These are phyloP conservation scores for Carex parvula DNA, from an alignment of 176 grass and related monocot species.

Conservation along the genomic window DNA sequence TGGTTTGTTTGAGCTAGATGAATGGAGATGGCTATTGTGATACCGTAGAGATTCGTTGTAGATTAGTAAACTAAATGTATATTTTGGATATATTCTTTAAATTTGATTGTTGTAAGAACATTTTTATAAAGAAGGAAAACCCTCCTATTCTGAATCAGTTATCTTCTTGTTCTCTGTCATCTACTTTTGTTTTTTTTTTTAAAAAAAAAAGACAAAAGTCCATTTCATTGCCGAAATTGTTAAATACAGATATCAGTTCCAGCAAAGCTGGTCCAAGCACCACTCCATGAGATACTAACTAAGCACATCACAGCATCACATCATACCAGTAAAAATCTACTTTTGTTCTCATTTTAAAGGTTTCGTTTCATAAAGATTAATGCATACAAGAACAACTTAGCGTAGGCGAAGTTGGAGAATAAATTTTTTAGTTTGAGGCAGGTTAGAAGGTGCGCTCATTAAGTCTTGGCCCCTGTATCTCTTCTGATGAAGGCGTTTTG, in stretches of 20 bases:
- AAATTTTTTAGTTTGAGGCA: background rate
- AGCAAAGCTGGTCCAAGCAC: no score
- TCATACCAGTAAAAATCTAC: no score
- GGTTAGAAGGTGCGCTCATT: background rate
- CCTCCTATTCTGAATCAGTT: background rate
- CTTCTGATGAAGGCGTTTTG: background rate
- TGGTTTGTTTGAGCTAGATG: background rate
- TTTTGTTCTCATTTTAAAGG: background rate
- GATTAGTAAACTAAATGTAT: conserved; percentile 22
- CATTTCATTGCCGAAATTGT: no score
- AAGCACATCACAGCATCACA: no score
- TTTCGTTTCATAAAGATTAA: background rate
- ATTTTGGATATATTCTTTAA: conserved; percentile 17
- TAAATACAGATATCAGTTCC: no score
- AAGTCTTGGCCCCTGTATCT: background rate
- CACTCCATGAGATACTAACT: no score
- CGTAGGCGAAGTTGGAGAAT: background rate
- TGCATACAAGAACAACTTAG: background rate
- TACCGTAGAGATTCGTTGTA: background rate
- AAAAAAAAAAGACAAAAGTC: no score
- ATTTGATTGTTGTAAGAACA: no score
- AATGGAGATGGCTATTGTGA: conserved; percentile 4
- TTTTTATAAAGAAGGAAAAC: background rate
- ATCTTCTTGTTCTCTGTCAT: background rate
- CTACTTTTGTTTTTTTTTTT: background rate